These are phyloP conservation scores for Hymenotorrendiella dingleyae DNA, from an alignment of 2,329 filamentous ascomycete genomes.

Conservation along the genomic window DNA sequence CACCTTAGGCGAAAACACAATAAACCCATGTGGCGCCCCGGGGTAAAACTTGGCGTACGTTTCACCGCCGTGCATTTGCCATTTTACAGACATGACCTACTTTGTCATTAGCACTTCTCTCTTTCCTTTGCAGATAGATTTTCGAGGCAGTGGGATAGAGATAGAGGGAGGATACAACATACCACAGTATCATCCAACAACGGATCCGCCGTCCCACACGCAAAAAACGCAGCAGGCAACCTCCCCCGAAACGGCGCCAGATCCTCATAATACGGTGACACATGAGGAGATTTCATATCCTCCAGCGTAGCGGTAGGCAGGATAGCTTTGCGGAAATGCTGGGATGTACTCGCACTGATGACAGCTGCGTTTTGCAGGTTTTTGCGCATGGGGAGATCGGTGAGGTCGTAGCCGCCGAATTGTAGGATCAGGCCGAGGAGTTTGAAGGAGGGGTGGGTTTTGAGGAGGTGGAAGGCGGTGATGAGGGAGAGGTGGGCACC, in stretches of 20 bases:
- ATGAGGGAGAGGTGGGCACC: constrained; percentile 45
- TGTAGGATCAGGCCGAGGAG: constrained; percentile 46
- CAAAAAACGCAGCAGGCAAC: constrained; percentile 48
- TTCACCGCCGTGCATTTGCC: constrained; percentile 45
- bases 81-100: constrained; percentile 50
- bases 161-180: too few relatives aligned
- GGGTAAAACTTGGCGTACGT: constrained; percentile 46
- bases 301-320: constrained; percentile 37
- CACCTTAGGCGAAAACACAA: constrained; percentile 12
- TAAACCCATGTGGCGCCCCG: constrained; percentile 50
- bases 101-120: too few relatives aligned
- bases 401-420: constrained; percentile 47
- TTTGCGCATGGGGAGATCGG: constrained; percentile 35
- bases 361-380: constrained; percentile 28
- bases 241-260: constrained; percentile 29
- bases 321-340: constrained; percentile 40
- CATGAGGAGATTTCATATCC: constrained; percentile 37
- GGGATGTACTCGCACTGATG: constrained; percentile 41
- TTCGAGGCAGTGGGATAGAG: too few relatives aligned
- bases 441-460: constrained; percentile 32
- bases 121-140: too few relatives aligned
- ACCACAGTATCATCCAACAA: constrained; percentile 46
- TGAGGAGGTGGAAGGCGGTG: constrained; percentile 42
- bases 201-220: constrained; percentile 48
- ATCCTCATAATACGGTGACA: constrained; percentile 46